These are phyloP conservation scores for Dalbergia cochinchinensis DNA, from an alignment of 306 rosid genomes.

Conservation along the genomic window DNA sequence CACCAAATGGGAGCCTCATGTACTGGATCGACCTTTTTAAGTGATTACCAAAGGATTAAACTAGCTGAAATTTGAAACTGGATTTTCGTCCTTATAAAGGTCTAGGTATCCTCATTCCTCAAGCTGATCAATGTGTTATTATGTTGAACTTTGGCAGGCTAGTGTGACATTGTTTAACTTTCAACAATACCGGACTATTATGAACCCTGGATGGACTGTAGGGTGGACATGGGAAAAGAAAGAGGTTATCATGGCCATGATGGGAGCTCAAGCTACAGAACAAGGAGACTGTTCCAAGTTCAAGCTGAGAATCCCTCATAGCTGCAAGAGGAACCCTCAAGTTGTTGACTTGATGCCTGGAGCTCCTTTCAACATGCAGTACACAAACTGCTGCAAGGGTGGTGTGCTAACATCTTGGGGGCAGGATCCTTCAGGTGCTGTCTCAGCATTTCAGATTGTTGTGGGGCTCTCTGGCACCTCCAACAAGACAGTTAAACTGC, in stretches of 20 bases:
- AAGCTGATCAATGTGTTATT: not conserved
- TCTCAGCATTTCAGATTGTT: constrained; percentile 78
- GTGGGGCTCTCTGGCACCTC: constrained; percentile 80
- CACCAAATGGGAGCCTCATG: too few species aligned
- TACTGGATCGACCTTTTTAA: not conserved
- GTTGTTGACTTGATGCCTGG: constrained; percentile 79
- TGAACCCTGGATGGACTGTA: constrained; percentile 77
- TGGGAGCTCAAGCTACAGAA: constrained; percentile 85
- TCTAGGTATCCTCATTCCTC: constrained; percentile 1
- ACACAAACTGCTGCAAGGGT: constrained; percentile 71
- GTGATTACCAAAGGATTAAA: constrained; percentile 1
- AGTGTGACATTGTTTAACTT: constrained; percentile 80
- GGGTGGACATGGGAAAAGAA: constrained; percentile 89
- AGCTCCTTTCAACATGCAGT: constrained; percentile 79
- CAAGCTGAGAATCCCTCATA: constrained; percentile 71
- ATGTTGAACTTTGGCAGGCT: constrained; percentile 60
- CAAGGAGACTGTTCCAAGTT: constrained; percentile 88
- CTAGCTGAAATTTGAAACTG: not conserved
- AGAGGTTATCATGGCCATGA: constrained; percentile 74
- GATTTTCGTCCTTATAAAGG: not conserved
- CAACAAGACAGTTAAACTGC: constrained; percentile 78
- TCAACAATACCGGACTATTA: constrained; percentile 72
- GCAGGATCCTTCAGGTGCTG: constrained; percentile 68
- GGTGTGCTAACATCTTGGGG: constrained; percentile 85
- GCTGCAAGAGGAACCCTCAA: constrained; percentile 72